Conservation (phyloP, 2,329 filamentous ascomycete genomes). For the Pseudocercospora fijiensis region DNA sequence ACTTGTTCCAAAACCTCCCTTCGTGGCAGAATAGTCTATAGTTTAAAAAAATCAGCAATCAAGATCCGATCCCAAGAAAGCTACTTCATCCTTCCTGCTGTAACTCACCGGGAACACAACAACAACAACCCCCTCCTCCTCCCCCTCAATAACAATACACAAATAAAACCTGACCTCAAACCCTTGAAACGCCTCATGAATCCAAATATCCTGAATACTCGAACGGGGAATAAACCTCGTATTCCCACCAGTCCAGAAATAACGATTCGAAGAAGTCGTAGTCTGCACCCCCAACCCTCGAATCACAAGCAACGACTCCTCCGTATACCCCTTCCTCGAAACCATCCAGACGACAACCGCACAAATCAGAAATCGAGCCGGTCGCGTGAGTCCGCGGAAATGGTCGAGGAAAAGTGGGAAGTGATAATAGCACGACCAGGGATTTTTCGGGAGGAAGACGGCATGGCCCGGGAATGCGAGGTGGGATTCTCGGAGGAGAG, state of each 20-base stretch:
- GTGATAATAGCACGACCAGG: constrained; percentile 11
- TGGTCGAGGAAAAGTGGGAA: constrained; percentile 28
- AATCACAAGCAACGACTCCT: constrained; percentile 85
- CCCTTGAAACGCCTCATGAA: constrained; percentile 91
- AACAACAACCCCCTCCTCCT: constrained; percentile 78
- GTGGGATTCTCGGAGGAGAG: constrained; percentile 33
- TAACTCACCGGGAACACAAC: constrained; percentile 83
- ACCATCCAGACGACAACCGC: constrained; percentile 25
- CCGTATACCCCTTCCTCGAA: constrained; percentile 44
- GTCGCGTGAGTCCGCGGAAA: constrained; percentile 42
- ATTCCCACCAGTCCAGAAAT: constrained; percentile 54
- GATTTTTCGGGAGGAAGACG: neutral
- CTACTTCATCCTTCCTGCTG: too few relatives aligned
- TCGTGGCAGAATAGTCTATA: constrained; percentile 66
- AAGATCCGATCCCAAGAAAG: neutral
- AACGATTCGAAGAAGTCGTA: constrained; percentile 63
- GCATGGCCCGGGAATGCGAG: neutral
- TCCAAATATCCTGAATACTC: constrained; percentile 86
- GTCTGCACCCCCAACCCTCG: constrained; percentile 90
- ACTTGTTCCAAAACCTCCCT: constrained; percentile 78
- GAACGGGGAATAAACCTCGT: constrained; percentile 86
- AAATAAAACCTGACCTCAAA: constrained; percentile 91
- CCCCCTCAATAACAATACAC: constrained; percentile 83
- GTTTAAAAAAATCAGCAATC: constrained; percentile 3
- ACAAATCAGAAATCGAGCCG: constrained; percentile 43